phyloP scores from a whole-genome alignment of 2,329 filamentous ascomycete species.

The Aspergillus sp. region DNA sequence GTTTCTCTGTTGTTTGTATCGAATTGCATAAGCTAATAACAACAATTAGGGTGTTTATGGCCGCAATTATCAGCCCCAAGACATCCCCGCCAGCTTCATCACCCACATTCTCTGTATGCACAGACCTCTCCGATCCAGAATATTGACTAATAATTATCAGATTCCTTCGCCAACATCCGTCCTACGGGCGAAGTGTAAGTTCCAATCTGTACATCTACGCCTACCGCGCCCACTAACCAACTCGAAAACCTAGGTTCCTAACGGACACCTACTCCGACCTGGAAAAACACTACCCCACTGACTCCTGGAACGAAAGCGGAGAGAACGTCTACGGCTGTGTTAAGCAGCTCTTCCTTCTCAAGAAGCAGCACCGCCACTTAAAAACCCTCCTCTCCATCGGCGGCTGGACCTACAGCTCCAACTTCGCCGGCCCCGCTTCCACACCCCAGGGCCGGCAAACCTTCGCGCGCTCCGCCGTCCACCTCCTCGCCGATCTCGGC shows the following conservation, averaged over 20 bases:
- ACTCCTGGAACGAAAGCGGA: slow-evolving; percentile 66
- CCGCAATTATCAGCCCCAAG: slow-evolving; percentile 79
- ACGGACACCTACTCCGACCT: slow-evolving; percentile 68
- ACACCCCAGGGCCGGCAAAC: slow-evolving; percentile 57
- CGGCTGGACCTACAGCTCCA: slow-evolving; percentile 73
- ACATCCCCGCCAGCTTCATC: slow-evolving; percentile 75
- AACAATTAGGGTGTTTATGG: slow-evolving; percentile 71
- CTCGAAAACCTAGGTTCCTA: slow-evolving; percentile 1
- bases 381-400: slow-evolving; percentile 81
- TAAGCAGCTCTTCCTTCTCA: slow-evolving; percentile 73
- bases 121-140: not conserved
- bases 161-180: slow-evolving; percentile 84
- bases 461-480: slow-evolving; percentile 69
- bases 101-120: slow-evolving; percentile 72
- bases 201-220: not conserved
- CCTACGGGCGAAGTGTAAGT: slow-evolving; percentile 75
- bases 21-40: not conserved
- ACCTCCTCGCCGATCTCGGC: slow-evolving; percentile 74
- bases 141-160: not conserved
- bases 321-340: slow-evolving; percentile 73
- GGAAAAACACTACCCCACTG: slow-evolving; percentile 66
- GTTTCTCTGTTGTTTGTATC: not conserved
- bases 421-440: slow-evolving; percentile 67
- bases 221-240: not conserved
- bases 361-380: slow-evolving; percentile 71